A percentile compares a stretch with the other conserved stretches of the same genome.
Evolutionary conservation across 441 rosid genomes (phyloP).

Genomic region (Erysimum pusillum): DNA sequence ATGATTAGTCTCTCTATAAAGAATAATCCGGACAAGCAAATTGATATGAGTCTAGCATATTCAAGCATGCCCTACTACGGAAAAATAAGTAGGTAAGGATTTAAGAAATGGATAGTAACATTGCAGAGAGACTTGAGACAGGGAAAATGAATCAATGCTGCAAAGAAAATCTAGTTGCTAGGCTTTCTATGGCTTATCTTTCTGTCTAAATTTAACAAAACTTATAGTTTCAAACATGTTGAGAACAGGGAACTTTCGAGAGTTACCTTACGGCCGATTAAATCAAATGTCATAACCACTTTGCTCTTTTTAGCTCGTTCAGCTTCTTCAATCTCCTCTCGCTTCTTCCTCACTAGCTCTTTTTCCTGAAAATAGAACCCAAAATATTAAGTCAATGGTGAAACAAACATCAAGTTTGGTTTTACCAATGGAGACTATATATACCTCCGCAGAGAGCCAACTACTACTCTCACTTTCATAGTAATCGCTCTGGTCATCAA

Average conservation of each 20-base stretch:
- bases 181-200: background rate
- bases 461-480: conserved; percentile 87
- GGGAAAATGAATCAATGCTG: background rate
- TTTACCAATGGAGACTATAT: conserved; percentile 33
- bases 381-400: conserved; percentile 3
- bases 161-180: background rate
- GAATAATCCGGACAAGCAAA: background rate
- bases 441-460: conserved; percentile 92
- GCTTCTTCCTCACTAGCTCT: conserved; percentile 83
- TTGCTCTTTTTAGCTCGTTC: conserved; percentile 73
- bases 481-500: conserved; percentile 97
- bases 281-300: conserved; percentile 90
- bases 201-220: background rate
- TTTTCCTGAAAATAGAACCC: conserved; percentile 64
- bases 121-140: background rate
- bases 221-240: background rate
- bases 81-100: background rate
- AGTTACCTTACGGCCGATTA: conserved; percentile 93
- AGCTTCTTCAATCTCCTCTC: conserved; percentile 82
- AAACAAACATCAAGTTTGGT: background rate
- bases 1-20: background rate
- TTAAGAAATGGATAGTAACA: background rate
- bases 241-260: background rate
- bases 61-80: background rate
- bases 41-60: background rate